These are phyloP conservation scores for Basidiobolus meristosporus DNA, from an alignment of 371 early-diverging fungal genomes.

Conservation along the genomic window DNA sequence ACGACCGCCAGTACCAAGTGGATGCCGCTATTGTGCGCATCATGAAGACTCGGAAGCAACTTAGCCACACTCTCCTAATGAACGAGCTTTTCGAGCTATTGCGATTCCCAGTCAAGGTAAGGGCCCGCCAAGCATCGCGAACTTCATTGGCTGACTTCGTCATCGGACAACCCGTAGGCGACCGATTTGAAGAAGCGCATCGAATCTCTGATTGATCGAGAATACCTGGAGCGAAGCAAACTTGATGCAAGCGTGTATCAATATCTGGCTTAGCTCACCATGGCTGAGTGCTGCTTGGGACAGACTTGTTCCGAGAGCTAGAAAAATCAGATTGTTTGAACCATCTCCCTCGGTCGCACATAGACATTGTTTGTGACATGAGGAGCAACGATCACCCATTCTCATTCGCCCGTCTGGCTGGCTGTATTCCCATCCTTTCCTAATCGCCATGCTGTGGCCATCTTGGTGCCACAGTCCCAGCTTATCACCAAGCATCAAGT, in stretches of 20 bases:
- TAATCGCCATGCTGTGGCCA: no score
- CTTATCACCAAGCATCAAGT: no score
- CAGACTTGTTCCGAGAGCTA: no score
- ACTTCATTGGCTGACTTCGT: not conserved
- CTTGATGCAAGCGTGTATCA: slow-evolving; percentile 23
- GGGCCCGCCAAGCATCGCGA: not conserved
- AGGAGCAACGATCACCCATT: no score
- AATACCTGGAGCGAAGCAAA: slow-evolving; percentile 68
- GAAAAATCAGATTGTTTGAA: no score
- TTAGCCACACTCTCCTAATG: slow-evolving; percentile 44
- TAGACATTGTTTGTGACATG: no score
- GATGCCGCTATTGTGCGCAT: slow-evolving; percentile 92
- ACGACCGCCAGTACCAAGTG: slow-evolving; percentile 64
- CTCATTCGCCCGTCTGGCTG: no score
- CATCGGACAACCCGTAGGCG: slow-evolving; percentile 18
- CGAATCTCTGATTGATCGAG: slow-evolving; percentile 80
- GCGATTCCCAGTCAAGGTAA: slow-evolving; percentile 59
- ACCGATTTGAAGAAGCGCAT: slow-evolving; percentile 71
- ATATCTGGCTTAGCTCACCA: slow-evolving; percentile 22
- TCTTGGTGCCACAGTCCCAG: no score
- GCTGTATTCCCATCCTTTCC: no score
- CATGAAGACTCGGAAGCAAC: slow-evolving; percentile 68
- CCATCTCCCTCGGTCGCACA: no score
- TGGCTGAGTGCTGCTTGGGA: no score
- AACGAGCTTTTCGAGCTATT: slow-evolving; percentile 50